phyloP scores from a whole-genome alignment of 495 filamentous ascomycete species.

The Hyphodiscus hymeniophilus region DNA sequence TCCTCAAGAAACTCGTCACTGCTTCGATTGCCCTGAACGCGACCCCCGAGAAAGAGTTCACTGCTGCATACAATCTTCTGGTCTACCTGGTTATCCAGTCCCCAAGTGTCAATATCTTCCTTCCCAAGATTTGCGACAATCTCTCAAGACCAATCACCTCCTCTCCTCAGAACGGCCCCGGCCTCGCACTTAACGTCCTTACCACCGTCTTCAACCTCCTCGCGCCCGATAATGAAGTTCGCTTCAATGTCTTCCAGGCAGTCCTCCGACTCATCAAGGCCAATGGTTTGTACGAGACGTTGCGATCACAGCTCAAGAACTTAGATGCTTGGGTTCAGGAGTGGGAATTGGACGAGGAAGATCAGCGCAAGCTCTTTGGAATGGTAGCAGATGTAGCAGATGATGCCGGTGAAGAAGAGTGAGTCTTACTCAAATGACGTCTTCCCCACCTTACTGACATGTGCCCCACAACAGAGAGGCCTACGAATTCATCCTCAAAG shows the following conservation, averaged over 20 bases:
- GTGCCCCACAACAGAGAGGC: slow-evolving; percentile 39
- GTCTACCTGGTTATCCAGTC: slow-evolving; percentile 85
- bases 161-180: slow-evolving; percentile 74
- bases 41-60: slow-evolving; percentile 92
- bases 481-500: slow-evolving; percentile 75
- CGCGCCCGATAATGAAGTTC: slow-evolving; percentile 58
- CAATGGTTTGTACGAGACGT: slow-evolving; percentile 63
- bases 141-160: slow-evolving; percentile 79
- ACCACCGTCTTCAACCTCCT: slow-evolving; percentile 97
- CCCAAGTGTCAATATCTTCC: slow-evolving; percentile 71
- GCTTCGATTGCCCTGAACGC: slow-evolving; percentile 63
- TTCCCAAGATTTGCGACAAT: slow-evolving; percentile 77
- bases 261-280: slow-evolving; percentile 72
- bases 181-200: slow-evolving; percentile 77
- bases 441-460: slow-evolving; percentile 2
- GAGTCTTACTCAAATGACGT: slow-evolving; percentile 23
- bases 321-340: slow-evolving; percentile 71
- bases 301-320: slow-evolving; percentile 69
- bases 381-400: slow-evolving; percentile 69
- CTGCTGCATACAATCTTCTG: slow-evolving; percentile 89
- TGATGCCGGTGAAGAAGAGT: slow-evolving; percentile 68
- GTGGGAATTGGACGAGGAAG: slow-evolving; percentile 77
- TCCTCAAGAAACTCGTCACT: slow-evolving; percentile 78
- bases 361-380: slow-evolving; percentile 72
- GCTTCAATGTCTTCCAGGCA: slow-evolving; percentile 82